Percentiles rank a stretch among this genome's conserved stretches.
phyloP scores from a whole-genome alignment of 2,329 filamentous ascomycete species.

The Aspergillus niger region DNA sequence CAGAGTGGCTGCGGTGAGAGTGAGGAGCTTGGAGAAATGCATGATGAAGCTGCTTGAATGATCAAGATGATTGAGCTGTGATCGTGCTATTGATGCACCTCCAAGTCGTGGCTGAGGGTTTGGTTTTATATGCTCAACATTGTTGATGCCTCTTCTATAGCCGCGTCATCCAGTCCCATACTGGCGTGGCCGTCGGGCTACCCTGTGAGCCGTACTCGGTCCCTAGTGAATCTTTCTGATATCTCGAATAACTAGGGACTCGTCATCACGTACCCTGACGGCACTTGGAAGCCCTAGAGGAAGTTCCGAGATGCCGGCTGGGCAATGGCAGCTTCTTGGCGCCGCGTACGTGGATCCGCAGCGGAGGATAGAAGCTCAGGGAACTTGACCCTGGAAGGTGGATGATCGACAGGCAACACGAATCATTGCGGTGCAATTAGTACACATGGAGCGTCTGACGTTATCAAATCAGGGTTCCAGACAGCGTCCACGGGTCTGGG shows the following conservation, averaged over 20 bases:
- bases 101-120: background rate
- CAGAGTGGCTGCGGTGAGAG: conserved; percentile 33
- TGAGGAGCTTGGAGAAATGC: conserved; percentile 34
- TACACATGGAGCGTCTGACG: background rate
- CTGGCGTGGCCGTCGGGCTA: background rate
- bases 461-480: conserved; percentile 2
- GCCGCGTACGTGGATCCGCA: conserved; percentile 19
- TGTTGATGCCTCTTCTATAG: background rate
- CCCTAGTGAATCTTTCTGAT: background rate
- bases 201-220: background rate
- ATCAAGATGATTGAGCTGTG: background rate
- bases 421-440: background rate
- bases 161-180: conserved; percentile 12
- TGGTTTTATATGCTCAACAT: background rate
- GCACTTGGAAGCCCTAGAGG: background rate
- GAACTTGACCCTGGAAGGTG: background rate
- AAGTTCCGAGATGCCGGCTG: background rate
- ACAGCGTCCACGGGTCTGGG: conserved; percentile 4
- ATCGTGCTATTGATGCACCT: background rate
- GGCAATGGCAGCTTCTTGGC: conserved; percentile 13
- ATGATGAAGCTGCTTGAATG: conserved; percentile 8
- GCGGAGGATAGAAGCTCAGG: background rate
- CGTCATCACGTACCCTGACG: background rate
- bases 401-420: background rate
- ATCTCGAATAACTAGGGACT: background rate